A percentile compares a stretch with the other conserved stretches of the same genome.
These are phyloP conservation scores for Silene conica DNA, from an alignment of 148 eudicot species.

Conservation along the genomic window DNA sequence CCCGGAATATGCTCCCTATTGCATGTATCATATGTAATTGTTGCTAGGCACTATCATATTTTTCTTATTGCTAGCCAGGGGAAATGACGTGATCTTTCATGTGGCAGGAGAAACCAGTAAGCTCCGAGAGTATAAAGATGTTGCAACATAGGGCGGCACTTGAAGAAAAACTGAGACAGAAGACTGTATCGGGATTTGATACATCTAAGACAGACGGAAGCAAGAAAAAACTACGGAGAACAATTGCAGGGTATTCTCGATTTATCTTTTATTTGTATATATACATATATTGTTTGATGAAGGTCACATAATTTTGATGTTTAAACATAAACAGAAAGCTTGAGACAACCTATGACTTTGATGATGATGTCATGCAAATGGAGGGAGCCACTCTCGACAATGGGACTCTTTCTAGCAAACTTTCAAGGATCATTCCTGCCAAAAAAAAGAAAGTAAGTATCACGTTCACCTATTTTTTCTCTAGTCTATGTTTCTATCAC, in stretches of 20 bases:
- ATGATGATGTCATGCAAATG: conserved; percentile 56
- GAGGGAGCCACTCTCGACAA: conserved; percentile 30
- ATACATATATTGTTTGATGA: neutral
- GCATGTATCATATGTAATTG: neutral
- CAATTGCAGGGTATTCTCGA: conserved; percentile 51
- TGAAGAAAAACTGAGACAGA: conserved; percentile 79
- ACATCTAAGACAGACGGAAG: conserved; percentile 32
- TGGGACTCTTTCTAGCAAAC: conserved; percentile 39
- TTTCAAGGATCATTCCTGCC: conserved; percentile 40
- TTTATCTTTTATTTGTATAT: neutral
- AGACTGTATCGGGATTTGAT: conserved; percentile 50
- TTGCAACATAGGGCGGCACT: conserved; percentile 74
- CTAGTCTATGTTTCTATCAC: neutral
- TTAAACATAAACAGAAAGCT: conserved; percentile 51
- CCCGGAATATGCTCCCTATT: conserved; percentile 24
- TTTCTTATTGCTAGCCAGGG: conserved; percentile 2
- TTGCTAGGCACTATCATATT: neutral
- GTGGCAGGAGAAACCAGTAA: conserved; percentile 55
- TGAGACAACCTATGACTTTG: conserved; percentile 78
- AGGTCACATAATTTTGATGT: neutral
- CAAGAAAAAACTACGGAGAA: conserved; percentile 34
- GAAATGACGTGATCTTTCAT: conserved; percentile 8
- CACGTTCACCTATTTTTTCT: conserved; percentile 10
- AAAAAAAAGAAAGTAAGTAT: conserved; percentile 45
- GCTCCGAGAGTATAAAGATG: conserved; percentile 73